Evolutionary conservation across 805 yeast genomes (phyloP).

Genomic region (Saturnispora hagleri): DNA sequence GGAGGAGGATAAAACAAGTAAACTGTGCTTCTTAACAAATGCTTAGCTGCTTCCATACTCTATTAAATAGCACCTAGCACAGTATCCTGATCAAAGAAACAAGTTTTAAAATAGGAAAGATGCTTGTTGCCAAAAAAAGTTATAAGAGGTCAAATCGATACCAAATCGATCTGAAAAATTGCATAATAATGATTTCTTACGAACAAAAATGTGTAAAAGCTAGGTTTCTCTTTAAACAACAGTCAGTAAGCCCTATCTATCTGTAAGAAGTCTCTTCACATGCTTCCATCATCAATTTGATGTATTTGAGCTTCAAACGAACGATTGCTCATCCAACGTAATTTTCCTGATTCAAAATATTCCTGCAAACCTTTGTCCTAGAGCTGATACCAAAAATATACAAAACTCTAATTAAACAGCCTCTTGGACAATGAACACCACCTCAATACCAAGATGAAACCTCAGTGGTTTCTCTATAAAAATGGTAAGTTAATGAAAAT

Average conservation of each 20-base stretch:
- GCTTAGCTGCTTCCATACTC: slow-evolving; percentile 11
- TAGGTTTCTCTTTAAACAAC: too few species aligned
- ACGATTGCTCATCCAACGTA: too few species aligned
- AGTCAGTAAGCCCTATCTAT: too few species aligned
- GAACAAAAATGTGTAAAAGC: too few species aligned
- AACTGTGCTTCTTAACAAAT: slow-evolving; percentile 64
- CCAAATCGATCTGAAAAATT: not conserved
- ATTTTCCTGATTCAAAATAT: too few species aligned
- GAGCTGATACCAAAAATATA: too few species aligned
- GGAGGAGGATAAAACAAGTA: slow-evolving; percentile 82
- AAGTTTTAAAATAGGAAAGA: not conserved
- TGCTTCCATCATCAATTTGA: too few species aligned
- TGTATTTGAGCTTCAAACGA: too few species aligned
- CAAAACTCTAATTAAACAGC: too few species aligned
- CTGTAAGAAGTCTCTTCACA: too few species aligned
- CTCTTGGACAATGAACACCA: not conserved
- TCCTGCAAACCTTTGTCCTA: too few species aligned
- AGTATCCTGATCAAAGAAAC: not conserved
- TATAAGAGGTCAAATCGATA: not conserved
- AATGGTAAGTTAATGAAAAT: not conserved
- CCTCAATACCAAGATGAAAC: not conserved
- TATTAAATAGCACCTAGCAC: not conserved
- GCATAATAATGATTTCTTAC: not conserved
- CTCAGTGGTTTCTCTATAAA: not conserved
- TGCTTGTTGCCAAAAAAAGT: not conserved